Conservation (phyloP, 371 early-diverging fungal genomes). For the Mucor mucedo region DNA sequence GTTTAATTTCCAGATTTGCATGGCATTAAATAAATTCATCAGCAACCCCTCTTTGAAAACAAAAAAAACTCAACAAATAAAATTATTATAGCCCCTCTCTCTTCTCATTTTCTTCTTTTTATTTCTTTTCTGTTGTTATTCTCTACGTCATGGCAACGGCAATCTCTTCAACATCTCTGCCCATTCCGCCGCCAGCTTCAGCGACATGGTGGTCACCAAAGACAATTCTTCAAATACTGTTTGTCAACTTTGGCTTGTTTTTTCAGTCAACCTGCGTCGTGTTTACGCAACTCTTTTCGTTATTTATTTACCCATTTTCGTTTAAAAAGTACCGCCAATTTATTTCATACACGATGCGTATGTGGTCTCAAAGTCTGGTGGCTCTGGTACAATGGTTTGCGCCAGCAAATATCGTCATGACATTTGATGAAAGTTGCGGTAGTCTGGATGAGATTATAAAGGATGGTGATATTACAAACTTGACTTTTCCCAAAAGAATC, state of each 20-base stretch:
- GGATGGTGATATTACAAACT: conserved; percentile 19
- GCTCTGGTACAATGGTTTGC: conserved; percentile 68
- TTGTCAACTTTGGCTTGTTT: conserved; percentile 37
- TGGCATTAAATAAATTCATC: too few relatives aligned
- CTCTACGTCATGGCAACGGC: neutral
- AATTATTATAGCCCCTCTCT: neutral
- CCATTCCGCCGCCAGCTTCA: neutral
- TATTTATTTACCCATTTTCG: conserved; percentile 44
- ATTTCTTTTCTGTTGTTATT: neutral
- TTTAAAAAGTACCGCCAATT: conserved; percentile 47
- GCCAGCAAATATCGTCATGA: conserved; percentile 65
- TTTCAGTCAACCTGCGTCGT: conserved; percentile 42
- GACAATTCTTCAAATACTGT: conserved; percentile 24
- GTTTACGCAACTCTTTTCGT: conserved; percentile 36
- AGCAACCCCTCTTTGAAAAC: too few relatives aligned
- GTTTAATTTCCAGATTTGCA: too few relatives aligned
- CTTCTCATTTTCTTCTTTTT: neutral
- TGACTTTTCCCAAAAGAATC: conserved; percentile 53
- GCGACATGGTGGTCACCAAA: conserved; percentile 22
- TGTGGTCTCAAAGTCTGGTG: conserved; percentile 67
- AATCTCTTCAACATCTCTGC: neutral
- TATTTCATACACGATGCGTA: conserved; percentile 59
- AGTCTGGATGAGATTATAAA: conserved; percentile 31
- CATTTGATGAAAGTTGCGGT: conserved; percentile 54
- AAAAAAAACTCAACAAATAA: too few relatives aligned